Base-by-base conservation (phyloP, 805 yeast genomes). In the Saturnispora ahearnii region DNA sequence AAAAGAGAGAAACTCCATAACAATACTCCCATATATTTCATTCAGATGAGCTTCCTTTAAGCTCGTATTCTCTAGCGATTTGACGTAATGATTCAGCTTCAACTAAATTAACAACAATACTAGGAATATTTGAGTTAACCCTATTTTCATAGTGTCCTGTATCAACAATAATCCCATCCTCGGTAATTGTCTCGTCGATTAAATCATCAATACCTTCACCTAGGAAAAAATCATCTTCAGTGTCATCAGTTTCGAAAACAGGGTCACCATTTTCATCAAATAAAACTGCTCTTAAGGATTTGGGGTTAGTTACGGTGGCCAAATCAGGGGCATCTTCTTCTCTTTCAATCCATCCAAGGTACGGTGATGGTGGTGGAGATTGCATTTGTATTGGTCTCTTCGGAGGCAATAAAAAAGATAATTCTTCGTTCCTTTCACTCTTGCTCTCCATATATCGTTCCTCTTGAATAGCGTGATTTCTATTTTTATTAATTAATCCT, bases 281-380 rank as follows among this genome's bases (percentile, higher is more conserved):
- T 18, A 52, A 51, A 13, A 57, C 54, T 18, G 30, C 44, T 26
- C 36, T 48, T 12, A 65, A 48, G 2, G 64, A 53, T 43, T 53
- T 56, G 1, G 69, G 69, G 52, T 65, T 64, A 21, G 42, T 46
- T 3, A 62, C 59, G 46, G 64, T 54, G 4, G 63, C 59, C 29
- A 57, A 50, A 36, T 54, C 57, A 10, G 69, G 69, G 5, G 67
- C 59, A 3, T 65, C 69, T 47, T 65, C 69, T 1, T 64, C 64
- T 48, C 52, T 53, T 36, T 58, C 59, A 13, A 57, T 54, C 53
- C 59, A 65, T 2, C 67, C 68, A 26, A 64, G 52, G 45, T 65
- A 65, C 3, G 70, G 70, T 1, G 70, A 65, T 1, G 68, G 61
- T 7, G 70, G 70, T 6, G 70, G 70, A 0, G 70, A 65, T 52